These are phyloP conservation scores for Saturnispora silvae DNA, from an alignment of 805 yeast genomes.

Conservation along the genomic window DNA sequence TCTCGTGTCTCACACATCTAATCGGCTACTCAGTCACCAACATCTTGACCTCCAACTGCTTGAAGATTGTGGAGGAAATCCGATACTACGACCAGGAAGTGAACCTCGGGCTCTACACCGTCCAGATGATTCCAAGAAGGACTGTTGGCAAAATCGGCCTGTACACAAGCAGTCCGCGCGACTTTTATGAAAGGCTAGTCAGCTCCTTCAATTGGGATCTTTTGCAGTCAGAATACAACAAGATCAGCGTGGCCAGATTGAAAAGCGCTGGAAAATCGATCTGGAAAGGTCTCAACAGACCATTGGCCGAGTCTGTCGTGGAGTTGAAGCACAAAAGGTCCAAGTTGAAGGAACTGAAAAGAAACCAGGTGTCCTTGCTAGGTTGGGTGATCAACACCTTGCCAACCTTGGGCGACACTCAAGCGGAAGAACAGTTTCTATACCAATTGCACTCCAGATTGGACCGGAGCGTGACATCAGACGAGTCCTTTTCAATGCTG, in stretches of 20 bases:
- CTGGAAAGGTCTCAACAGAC: constrained; percentile 25
- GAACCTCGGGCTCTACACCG: constrained; percentile 30
- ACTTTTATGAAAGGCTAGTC: neutral
- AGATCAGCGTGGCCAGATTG: constrained; percentile 17
- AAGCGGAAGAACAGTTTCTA: neutral
- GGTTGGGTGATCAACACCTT: constrained; percentile 28
- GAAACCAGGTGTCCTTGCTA: constrained; percentile 25
- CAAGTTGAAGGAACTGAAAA: constrained; percentile 16
- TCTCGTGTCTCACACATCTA: too few species aligned
- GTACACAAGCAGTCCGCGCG: neutral
- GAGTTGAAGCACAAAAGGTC: constrained; percentile 21
- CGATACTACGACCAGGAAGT: too few species aligned
- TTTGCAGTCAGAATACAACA: constrained; percentile 15
- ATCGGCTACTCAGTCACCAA: too few species aligned
- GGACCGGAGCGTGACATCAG: too few species aligned
- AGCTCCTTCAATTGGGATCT: neutral
- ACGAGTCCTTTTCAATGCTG: too few species aligned
- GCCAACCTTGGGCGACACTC: constrained; percentile 19
- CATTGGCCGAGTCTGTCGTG: constrained; percentile 25
- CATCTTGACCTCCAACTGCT: too few species aligned
- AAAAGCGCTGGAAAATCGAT: constrained; percentile 13
- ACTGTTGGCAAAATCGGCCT: constrained; percentile 7
- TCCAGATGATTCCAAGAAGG: constrained; percentile 31
- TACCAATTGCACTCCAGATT: neutral
- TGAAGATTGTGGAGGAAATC: too few species aligned